Evolutionary conservation across 2,329 filamentous ascomycete genomes (phyloP).

Genomic region (Trichoderma sp.): DNA sequence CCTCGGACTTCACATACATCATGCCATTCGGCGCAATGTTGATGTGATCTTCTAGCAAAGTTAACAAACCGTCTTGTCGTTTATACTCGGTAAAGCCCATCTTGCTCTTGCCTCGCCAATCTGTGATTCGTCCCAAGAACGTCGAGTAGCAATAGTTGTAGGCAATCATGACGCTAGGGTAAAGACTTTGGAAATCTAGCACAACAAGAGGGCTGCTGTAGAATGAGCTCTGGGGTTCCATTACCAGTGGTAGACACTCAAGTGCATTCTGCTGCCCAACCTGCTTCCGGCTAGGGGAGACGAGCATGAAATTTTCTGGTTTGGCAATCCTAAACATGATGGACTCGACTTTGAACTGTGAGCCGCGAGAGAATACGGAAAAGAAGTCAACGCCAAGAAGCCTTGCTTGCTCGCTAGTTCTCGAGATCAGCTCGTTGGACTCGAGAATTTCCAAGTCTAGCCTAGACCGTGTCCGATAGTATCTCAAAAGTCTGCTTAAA

Average conservation of each 20-base stretch:
- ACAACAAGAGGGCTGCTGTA: slow-evolving; percentile 89
- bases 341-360: slow-evolving; percentile 98
- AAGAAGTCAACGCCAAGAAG: slow-evolving; percentile 95
- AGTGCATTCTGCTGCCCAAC: slow-evolving; percentile 92
- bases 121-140: slow-evolving; percentile 80
- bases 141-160: slow-evolving; percentile 99
- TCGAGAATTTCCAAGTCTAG: slow-evolving; percentile 91
- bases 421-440: slow-evolving; percentile 80
- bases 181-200: slow-evolving; percentile 92
- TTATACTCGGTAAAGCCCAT: slow-evolving; percentile 92
- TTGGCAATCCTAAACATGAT: slow-evolving; percentile 99
- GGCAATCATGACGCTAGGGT: slow-evolving; percentile 97
- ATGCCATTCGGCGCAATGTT: slow-evolving; percentile 96
- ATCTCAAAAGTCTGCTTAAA: slow-evolving; percentile 72
- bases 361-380: slow-evolving; percentile 90
- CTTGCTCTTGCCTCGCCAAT: slow-evolving; percentile 90
- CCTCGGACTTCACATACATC: slow-evolving; percentile 84
- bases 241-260: slow-evolving; percentile 91
- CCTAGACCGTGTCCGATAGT: slow-evolving; percentile 74
- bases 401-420: slow-evolving; percentile 92
- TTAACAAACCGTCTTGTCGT: slow-evolving; percentile 72
- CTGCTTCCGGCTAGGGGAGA: slow-evolving; percentile 88
- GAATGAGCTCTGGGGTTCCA: slow-evolving; percentile 95
- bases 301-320: slow-evolving; percentile 87
- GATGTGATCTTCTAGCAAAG: slow-evolving; percentile 78